Base-by-base conservation (phyloP, 164 flowering plant genomes). In the Magnolia sinica region DNA sequence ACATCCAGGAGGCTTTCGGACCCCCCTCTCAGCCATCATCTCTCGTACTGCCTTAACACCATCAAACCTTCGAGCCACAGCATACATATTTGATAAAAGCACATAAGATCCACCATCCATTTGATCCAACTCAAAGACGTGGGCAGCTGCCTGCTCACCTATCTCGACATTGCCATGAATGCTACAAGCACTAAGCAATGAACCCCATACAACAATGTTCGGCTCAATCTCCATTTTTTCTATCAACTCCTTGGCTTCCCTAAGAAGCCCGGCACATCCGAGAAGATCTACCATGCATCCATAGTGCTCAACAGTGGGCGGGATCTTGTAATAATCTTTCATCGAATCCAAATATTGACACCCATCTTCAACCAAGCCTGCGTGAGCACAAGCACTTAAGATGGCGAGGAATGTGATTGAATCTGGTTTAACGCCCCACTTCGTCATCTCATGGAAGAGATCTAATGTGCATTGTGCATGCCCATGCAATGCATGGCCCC, bases 251-350 rank as follows among this genome's bases (percentile, higher is more conserved):
- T 23, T 70, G 16, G 84, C 82, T n/a, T 80, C 78, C 50, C 77
- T 5, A 58, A 82, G 68, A 11, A 82, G 50, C 69, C 80, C 80
- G 0, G 80, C 80, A 71, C 84, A 76, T 27, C 82, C 81, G 20
- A 82, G 78, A 59, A 79, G 80, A 55, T 79, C 84, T 73, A 79
- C 80, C 73, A 82, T 63, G 20, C 75, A 73, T 18, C 75, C 75
- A 73, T 73, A 73, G 73, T 82, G 82, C 74, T 77, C 82, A 10
- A 77, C 24, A 0, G 68, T 82, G 49, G 84, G 84, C 1, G 7
- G 19, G 19, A 79, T 22, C 23, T 72, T 22, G 58, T 59, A 61
- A 49, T 72, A 66, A 7, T 68, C 69, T 55, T 50, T 76, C 82
- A 82, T 79, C 45, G 23, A 61, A 20, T 68, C 51, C 55, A 82